Percentiles rank a stretch among this genome's conserved stretches.
Evolutionary conservation across 345 rosid genomes (phyloP).

Genomic region (Citrus hindsii): DNA sequence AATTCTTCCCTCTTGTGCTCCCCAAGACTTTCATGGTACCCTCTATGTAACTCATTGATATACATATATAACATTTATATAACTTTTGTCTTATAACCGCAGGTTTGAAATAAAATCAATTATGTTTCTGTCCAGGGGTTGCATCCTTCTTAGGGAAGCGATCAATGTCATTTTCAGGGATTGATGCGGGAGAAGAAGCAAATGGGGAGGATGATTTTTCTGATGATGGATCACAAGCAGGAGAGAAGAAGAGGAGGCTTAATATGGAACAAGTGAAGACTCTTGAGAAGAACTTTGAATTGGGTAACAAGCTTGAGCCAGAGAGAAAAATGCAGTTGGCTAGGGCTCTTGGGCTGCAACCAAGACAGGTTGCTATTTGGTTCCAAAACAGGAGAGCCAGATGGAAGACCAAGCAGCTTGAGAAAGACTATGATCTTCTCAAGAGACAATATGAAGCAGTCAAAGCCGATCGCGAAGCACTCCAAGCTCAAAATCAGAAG

Average conservation of each 20-base stretch:
- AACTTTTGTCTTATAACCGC: neutral
- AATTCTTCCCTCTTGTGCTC: slow-evolving; percentile 59
- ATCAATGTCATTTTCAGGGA: slow-evolving; percentile 61
- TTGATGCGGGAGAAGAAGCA: slow-evolving; percentile 54
- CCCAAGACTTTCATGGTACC: slow-evolving; percentile 83
- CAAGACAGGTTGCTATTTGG: slow-evolving; percentile 98
- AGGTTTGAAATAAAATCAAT: slow-evolving; percentile 3
- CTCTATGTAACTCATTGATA: neutral
- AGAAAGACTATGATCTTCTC: slow-evolving; percentile 88
- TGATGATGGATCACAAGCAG: slow-evolving; percentile 91
- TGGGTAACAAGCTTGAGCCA: slow-evolving; percentile 97
- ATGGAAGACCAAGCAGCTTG: slow-evolving; percentile 96
- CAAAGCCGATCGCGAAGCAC: slow-evolving; percentile 77
- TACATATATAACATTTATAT: too few species aligned
- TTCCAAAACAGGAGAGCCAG: slow-evolving; percentile 96
- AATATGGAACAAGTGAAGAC: slow-evolving; percentile 93
- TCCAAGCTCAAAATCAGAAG: slow-evolving; percentile 81
- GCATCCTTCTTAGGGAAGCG: slow-evolving; percentile 84
- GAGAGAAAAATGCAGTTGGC: slow-evolving; percentile 98
- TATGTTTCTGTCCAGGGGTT: slow-evolving; percentile 46
- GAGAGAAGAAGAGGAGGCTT: slow-evolving; percentile 94
- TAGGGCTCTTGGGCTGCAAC: slow-evolving; percentile 87
- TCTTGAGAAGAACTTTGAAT: slow-evolving; percentile 89
- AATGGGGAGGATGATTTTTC: slow-evolving; percentile 82
- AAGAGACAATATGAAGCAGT: slow-evolving; percentile 72